Evolutionary conservation across 805 yeast species (phyloP), one percentile per base, ranked within the genome.

Genomic region (Candida mattraensis): DNA sequence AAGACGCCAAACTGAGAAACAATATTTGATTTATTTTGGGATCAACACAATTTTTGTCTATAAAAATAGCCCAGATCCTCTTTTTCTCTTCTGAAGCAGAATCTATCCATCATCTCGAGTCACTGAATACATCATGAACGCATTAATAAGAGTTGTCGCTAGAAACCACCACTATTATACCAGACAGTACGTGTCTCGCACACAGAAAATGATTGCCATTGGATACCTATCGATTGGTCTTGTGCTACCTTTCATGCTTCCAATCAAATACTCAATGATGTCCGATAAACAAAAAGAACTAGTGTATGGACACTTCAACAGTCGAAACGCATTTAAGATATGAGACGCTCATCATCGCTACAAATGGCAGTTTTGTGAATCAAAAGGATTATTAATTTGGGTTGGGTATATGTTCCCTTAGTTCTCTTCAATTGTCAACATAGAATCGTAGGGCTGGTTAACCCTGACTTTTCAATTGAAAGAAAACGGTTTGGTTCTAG

Each of bases 181-280:
- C 22, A 38, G 39, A 23, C 36, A 35, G 12, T 28, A 30, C n/a
- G 46, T 39, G 20, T 33, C 53, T 6, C 30, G 36, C 14, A 35
- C 41, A 0, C 52, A 54, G 9, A 54, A 45, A 24, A 30, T 55
- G 9, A 33, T 53, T 5, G 63, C 61, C 13, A 42, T 59, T 22
- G 46, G 56, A 13, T 62, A 62, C 25, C 35, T 63, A 6, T 47
- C 66, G 3, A 42, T 61, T 18, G 66, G 65, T 11, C 40, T 63
- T 28, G 51, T 61, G 7, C 47, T 61, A 10, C 68, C 68, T 7
- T 63, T 62, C 37, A 42, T 61, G 28, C 32, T 61, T 24, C 66
- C 66, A 11, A 33, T 61, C 21, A 60, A 50, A 37, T 47, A 53
- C 23, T 50, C 64, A 5, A 41, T 58, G 6, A 39, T 39, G 13